phyloP scores from a whole-genome alignment of 2,329 filamentous ascomycete genomes.

The Neophaeococcomyces mojaviensis region DNA sequence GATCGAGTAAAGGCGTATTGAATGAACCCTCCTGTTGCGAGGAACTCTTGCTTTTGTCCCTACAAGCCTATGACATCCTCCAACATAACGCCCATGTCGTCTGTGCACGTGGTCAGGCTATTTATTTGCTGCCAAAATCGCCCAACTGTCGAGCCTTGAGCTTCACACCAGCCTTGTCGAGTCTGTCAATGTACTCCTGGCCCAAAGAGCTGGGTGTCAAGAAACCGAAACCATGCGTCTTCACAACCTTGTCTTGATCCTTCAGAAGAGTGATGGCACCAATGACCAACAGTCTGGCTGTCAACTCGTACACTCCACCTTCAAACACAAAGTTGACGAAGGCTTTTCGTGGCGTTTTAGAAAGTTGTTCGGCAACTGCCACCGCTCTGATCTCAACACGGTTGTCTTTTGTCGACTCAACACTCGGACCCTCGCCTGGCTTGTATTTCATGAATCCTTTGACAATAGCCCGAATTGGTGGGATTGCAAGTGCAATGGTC shows the following conservation, averaged over 20 bases:
- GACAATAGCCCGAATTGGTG: slow-evolving; percentile 47
- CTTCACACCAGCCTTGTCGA: slow-evolving; percentile 31
- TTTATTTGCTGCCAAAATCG: slow-evolving; percentile 22
- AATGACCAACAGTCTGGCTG: slow-evolving; percentile 37
- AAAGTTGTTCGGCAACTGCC: slow-evolving; percentile 35
- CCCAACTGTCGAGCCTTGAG: slow-evolving; percentile 21
- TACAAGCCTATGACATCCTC: too few relatives aligned
- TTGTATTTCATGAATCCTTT: slow-evolving; percentile 38
- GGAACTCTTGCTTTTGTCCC: too few relatives aligned
- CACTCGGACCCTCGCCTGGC: slow-evolving; percentile 45
- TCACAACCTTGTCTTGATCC: slow-evolving; percentile 32
- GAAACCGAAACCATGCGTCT: slow-evolving; percentile 38
- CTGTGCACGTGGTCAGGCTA: not conserved
- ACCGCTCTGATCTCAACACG: slow-evolving; percentile 38
- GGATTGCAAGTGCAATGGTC: slow-evolving; percentile 40
- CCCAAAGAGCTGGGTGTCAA: slow-evolving; percentile 43
- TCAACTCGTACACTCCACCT: slow-evolving; percentile 38
- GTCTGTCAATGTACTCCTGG: slow-evolving; percentile 38
- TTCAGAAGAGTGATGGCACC: slow-evolving; percentile 39
- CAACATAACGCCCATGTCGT: too few relatives aligned
- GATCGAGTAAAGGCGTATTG: not conserved
- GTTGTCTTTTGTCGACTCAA: slow-evolving; percentile 35
- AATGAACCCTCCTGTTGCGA: not conserved
- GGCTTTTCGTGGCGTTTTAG: slow-evolving; percentile 30
- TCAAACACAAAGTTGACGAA: slow-evolving; percentile 36